A percentile compares a stretch with the other conserved stretches of the same genome.
Conservation (phyloP, 768 basidiomycete species). For the Royoungia palumana region DNA sequence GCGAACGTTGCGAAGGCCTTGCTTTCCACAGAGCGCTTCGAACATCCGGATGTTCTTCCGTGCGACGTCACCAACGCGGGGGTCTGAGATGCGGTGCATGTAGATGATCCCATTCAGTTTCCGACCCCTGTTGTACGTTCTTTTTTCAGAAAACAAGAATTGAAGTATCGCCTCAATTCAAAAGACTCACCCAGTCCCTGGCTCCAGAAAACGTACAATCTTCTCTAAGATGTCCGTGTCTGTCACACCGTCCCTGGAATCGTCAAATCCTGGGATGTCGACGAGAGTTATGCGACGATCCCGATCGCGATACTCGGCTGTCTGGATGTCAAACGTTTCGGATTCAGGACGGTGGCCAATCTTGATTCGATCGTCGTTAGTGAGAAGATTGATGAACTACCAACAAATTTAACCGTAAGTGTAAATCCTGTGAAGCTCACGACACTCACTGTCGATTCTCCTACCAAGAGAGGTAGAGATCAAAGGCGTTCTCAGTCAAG, state of each 20-base stretch:
- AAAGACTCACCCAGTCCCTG: not conserved
- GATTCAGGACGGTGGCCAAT: constrained; percentile 9
- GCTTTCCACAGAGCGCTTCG: constrained; percentile 42
- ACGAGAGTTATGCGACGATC: constrained; percentile 11
- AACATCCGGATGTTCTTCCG: constrained; percentile 43
- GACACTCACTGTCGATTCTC: constrained; percentile 8
- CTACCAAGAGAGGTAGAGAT: not conserved
- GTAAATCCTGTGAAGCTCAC: not conserved
- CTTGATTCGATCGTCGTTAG: constrained; percentile 4
- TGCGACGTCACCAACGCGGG: constrained; percentile 42
- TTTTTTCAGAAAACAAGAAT: not conserved
- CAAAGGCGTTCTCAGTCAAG: not conserved
- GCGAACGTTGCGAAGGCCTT: constrained; percentile 40
- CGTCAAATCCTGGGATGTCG: constrained; percentile 14
- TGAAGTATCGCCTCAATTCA: not conserved
- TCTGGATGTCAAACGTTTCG: constrained; percentile 3
- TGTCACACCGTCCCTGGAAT: constrained; percentile 11
- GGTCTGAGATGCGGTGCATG: constrained; percentile 45
- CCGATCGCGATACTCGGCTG: not conserved
- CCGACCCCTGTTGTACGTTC: not conserved
- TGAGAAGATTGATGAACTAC: constrained; percentile 6
- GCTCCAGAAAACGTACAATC: constrained; percentile 7
- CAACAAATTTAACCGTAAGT: not conserved
- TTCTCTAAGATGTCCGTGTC: constrained; percentile 22
- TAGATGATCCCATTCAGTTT: constrained; percentile 44